These are phyloP conservation scores for Medicago ruthenica DNA, from an alignment of 306 rosid species.

Conservation along the genomic window DNA sequence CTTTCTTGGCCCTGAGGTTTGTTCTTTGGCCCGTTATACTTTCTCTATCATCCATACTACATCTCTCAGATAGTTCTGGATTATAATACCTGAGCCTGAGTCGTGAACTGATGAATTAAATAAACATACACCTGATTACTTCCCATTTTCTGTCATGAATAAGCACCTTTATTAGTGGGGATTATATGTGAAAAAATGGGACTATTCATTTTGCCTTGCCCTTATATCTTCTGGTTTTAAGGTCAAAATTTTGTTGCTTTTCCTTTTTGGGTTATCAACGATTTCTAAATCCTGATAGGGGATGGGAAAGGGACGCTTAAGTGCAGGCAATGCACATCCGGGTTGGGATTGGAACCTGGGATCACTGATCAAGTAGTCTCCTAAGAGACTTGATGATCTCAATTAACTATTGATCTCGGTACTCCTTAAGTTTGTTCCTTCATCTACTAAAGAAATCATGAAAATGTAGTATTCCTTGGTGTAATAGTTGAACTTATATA, in stretches of 20 bases:
- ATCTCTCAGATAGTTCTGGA: slow-evolving; percentile 13
- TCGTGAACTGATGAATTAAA: slow-evolving; percentile 9
- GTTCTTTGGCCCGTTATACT: slow-evolving; percentile 32
- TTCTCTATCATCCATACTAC: slow-evolving; percentile 20
- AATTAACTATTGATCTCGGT: background rate
- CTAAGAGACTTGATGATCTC: slow-evolving; percentile 22
- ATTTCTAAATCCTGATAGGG: slow-evolving; percentile 2
- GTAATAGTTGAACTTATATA: background rate
- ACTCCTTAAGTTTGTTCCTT: slow-evolving; percentile 16
- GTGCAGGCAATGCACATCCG: background rate
- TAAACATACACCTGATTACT: background rate
- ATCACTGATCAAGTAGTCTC: slow-evolving; percentile 24
- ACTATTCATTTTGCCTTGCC: background rate
- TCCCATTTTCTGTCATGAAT: slow-evolving; percentile 16
- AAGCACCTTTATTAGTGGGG: slow-evolving; percentile 2
- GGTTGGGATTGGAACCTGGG: slow-evolving; percentile 7
- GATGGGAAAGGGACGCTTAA: slow-evolving; percentile 16
- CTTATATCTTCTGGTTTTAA: slow-evolving; percentile 21
- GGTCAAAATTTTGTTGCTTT: slow-evolving; percentile 6
- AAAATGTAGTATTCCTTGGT: slow-evolving; percentile 29
- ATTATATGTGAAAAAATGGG: background rate
- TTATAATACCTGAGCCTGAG: slow-evolving; percentile 11
- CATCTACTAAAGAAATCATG: slow-evolving; percentile 20
- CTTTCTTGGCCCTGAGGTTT: slow-evolving; percentile 99
- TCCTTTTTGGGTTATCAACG: slow-evolving; percentile 15